These are phyloP conservation scores for Pyrenophora graminea DNA, from an alignment of 2,329 filamentous ascomycete genomes.

Conservation along the genomic window DNA sequence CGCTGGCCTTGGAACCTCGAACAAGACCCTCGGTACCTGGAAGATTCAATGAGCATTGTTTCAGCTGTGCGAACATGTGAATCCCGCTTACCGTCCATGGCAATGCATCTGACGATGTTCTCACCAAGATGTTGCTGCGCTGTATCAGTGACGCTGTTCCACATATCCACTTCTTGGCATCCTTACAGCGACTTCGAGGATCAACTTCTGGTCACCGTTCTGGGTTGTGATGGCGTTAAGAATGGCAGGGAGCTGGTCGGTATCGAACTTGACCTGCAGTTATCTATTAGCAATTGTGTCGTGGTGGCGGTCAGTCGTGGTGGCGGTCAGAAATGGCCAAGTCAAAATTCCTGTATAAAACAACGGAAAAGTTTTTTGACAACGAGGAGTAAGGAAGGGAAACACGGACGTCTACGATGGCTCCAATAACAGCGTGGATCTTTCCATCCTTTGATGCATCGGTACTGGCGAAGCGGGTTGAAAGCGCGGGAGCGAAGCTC, in stretches of 20 bases:
- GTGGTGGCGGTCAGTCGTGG: constrained; percentile 34
- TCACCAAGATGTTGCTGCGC: constrained; percentile 97
- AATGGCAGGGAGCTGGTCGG: constrained; percentile 90
- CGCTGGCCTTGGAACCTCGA: constrained; percentile 80
- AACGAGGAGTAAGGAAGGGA: constrained; percentile 36
- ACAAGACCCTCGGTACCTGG: constrained; percentile 91
- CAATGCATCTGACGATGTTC: constrained; percentile 99
- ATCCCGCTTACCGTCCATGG: constrained; percentile 78
- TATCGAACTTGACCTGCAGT: constrained; percentile 92
- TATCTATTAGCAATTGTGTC: constrained; percentile 37
- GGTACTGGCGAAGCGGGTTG: constrained; percentile 66
- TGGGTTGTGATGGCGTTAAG: constrained; percentile 92
- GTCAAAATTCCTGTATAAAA: constrained; percentile 14
- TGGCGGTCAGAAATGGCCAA: constrained; percentile 39
- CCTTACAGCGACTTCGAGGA: constrained; percentile 94
- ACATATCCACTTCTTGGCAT: constrained; percentile 31
- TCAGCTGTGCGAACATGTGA: too few species aligned
- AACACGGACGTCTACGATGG: constrained; percentile 99
- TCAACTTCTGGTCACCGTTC: constrained; percentile 91
- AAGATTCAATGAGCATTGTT: too few species aligned
- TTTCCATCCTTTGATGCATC: constrained; percentile 63
- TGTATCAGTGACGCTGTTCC: constrained; percentile 32
- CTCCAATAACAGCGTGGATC: constrained; percentile 85
- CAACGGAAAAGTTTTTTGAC: constrained; percentile 49
- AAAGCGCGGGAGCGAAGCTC: constrained; percentile 62